Conservation (phyloP, 2,329 filamentous ascomycete genomes). For the Colletotrichum destructivum region DNA sequence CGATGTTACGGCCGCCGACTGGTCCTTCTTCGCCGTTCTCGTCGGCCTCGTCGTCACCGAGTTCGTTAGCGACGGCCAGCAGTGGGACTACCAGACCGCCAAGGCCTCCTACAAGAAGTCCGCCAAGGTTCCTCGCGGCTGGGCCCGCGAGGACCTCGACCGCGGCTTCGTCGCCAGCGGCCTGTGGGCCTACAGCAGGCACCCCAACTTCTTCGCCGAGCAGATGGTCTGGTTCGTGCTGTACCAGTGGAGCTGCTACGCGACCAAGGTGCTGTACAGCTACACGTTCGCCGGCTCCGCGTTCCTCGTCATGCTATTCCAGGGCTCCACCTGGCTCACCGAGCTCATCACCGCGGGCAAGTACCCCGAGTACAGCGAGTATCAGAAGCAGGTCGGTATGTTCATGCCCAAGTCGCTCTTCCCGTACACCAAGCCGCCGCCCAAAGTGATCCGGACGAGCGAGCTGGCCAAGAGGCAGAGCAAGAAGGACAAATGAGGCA, state of each 20-base stretch:
- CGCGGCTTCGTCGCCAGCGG: constrained; percentile 90
- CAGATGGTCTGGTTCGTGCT: constrained; percentile 90
- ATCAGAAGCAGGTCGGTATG: constrained; percentile 85
- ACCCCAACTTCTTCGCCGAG: constrained; percentile 96
- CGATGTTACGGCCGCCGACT: constrained; percentile 61
- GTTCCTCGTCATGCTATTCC: constrained; percentile 84
- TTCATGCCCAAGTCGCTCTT: constrained; percentile 78
- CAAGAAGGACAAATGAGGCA: constrained; percentile 53
- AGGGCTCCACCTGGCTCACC: constrained; percentile 89
- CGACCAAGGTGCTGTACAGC: constrained; percentile 79
- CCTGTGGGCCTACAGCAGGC: constrained; percentile 89
- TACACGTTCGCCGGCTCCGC: constrained; percentile 83
- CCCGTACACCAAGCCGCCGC: constrained; percentile 60
- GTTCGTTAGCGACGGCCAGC: constrained; percentile 90
- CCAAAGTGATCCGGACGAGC: constrained; percentile 66
- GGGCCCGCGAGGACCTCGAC: constrained; percentile 82
- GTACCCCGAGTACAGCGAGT: constrained; percentile 89
- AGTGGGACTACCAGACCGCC: constrained; percentile 90
- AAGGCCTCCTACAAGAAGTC: constrained; percentile 83
- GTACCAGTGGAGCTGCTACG: constrained; percentile 89
- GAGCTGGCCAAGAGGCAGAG: constrained; percentile 63
- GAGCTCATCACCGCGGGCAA: constrained; percentile 85
- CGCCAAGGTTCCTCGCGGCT: constrained; percentile 77
- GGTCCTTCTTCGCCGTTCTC: constrained; percentile 62
- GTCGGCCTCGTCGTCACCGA: constrained; percentile 74